A percentile compares a stretch with the other conserved stretches of the same genome.
phyloP scores from a whole-genome alignment of 306 rosid genomes.

The Crotalaria pallida region DNA sequence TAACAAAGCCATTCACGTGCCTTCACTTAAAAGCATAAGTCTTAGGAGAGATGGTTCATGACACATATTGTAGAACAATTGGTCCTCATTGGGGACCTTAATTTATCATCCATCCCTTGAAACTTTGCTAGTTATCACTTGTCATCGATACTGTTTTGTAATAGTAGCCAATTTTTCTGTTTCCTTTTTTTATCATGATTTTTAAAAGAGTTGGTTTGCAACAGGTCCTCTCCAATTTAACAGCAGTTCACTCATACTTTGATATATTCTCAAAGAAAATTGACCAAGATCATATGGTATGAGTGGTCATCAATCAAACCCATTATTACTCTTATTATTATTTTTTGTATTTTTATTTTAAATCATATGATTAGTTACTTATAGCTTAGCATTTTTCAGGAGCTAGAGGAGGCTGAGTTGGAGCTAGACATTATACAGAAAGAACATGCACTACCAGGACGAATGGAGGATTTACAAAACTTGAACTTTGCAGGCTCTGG shows the following conservation, averaged over 20 bases:
- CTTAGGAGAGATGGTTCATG: neutral
- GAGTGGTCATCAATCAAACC: slow-evolving; percentile 23
- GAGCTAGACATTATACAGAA: slow-evolving; percentile 67
- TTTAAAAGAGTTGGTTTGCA: slow-evolving; percentile 15
- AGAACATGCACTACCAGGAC: slow-evolving; percentile 42
- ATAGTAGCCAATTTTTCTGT: neutral
- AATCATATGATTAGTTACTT: slow-evolving; percentile 4
- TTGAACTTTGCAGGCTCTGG: slow-evolving; percentile 43
- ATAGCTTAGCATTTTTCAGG: slow-evolving; percentile 45
- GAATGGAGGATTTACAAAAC: slow-evolving; percentile 26
- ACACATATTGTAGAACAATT: neutral
- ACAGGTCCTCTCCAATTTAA: slow-evolving; percentile 76
- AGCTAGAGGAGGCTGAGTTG: slow-evolving; percentile 85
- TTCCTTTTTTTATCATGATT: neutral
- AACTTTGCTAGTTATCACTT: slow-evolving; percentile 1
- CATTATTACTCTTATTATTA: slow-evolving; percentile 5
- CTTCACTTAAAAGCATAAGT: neutral
- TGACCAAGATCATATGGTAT: slow-evolving; percentile 65
- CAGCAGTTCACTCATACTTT: slow-evolving; percentile 72
- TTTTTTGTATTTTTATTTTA: too few species aligned
- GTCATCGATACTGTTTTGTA: neutral
- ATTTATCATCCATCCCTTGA: neutral
- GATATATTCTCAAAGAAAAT: slow-evolving; percentile 62
- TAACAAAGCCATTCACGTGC: neutral
- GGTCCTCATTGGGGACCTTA: neutral